A percentile compares a stretch with the other conserved stretches of the same genome.
Evolutionary conservation across 371 early-diverging fungal genomes (phyloP).

Genomic region (Apophysomyces trapeziformis): DNA sequence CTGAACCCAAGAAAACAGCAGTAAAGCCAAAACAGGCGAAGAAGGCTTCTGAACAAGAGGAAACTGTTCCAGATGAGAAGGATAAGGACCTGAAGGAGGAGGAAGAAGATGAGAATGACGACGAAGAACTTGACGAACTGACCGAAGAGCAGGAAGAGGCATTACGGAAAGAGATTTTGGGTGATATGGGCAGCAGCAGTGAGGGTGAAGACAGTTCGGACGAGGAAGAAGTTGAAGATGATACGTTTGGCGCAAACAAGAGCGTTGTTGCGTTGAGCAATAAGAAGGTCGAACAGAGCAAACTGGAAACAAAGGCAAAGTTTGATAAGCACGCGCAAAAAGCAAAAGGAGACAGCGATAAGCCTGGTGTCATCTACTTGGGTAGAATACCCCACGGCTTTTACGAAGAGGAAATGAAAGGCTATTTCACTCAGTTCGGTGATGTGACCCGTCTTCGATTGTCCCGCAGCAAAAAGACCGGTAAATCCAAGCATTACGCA

Average conservation of each 20-base stretch:
- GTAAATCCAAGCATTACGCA: constrained; percentile 87
- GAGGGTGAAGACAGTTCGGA: constrained; percentile 53
- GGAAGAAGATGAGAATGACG: constrained; percentile 21
- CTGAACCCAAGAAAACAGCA: neutral
- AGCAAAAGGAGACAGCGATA: constrained; percentile 37
- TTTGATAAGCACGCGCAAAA: constrained; percentile 40
- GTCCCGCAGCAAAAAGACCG: constrained; percentile 90
- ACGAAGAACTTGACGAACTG: constrained; percentile 26
- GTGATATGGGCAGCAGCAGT: constrained; percentile 50
- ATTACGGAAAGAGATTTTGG: constrained; percentile 53
- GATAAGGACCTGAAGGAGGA: constrained; percentile 11
- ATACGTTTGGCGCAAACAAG: constrained; percentile 54
- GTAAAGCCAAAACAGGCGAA: constrained; percentile 10
- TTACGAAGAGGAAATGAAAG: constrained; percentile 88
- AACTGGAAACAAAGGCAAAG: constrained; percentile 33
- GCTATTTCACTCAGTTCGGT: constrained; percentile 94
- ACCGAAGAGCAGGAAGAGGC: constrained; percentile 50
- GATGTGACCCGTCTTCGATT: constrained; percentile 77
- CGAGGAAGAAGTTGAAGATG: constrained; percentile 31
- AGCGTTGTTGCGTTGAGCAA: constrained; percentile 51
- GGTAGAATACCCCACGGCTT: constrained; percentile 96
- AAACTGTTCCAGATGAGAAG: constrained; percentile 23
- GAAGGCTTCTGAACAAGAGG: constrained; percentile 17
- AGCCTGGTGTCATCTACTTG: constrained; percentile 81
- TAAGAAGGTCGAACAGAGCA: constrained; percentile 42